Percentiles rank a stretch among this genome's conserved stretches.
Evolutionary conservation across 306 rosid species (phyloP).

Genomic region (Oemleria cerasiformis): DNA sequence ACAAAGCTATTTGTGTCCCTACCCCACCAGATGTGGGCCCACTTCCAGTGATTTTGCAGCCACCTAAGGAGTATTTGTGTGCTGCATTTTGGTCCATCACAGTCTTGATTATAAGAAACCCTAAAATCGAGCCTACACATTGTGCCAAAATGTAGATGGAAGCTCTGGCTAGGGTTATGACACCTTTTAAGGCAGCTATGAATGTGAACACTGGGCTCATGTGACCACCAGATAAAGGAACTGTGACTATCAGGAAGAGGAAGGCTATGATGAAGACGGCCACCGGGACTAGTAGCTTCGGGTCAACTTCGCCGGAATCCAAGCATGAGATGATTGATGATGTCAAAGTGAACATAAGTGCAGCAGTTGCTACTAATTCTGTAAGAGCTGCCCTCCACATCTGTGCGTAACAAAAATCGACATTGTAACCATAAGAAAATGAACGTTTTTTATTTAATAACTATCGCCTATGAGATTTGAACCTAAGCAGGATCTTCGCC

Average conservation of each 20-base stretch:
- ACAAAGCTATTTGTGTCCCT: conserved; percentile 38
- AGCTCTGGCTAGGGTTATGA: conserved; percentile 38
- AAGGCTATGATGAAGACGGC: conserved; percentile 60
- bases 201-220: conserved; percentile 62
- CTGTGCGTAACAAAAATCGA: no score
- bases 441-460: no score
- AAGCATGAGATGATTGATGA: conserved; percentile 59
- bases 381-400: conserved; percentile 70
- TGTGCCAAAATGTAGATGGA: conserved; percentile 45
- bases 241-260: conserved; percentile 62
- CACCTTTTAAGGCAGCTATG: conserved; percentile 48
- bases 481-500: no score
- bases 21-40: conserved; percentile 15
- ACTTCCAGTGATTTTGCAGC: conserved; percentile 45
- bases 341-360: conserved; percentile 45
- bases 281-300: conserved; percentile 60
- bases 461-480: no score
- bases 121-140: conserved; percentile 57
- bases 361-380: conserved; percentile 58
- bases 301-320: conserved; percentile 44
- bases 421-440: no score
- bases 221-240: conserved; percentile 74
- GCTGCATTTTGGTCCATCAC: conserved; percentile 40
- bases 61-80: conserved; percentile 52
- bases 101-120: conserved; percentile 44